Evolutionary conservation across 352 stramenopile genomes (phyloP), one percentile per base, ranked within the genome.

Genomic region (Phytophthora agathidicida): DNA sequence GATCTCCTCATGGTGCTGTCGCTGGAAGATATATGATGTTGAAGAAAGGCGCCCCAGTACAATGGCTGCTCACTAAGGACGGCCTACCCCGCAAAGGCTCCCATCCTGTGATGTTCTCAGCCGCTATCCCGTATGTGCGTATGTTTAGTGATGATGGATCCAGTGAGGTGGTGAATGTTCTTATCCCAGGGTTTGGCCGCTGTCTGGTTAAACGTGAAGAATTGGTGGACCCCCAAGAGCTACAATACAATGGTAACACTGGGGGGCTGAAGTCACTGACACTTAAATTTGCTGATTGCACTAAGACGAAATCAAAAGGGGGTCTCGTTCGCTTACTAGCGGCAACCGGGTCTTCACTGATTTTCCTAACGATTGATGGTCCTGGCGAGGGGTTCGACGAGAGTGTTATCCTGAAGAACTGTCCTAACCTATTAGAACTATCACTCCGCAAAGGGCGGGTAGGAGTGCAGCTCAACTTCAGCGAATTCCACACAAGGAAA

Each of bases 131-230:
- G 2, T 47, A 28, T 14, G 52, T 61, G 3, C 16, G 41, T 14
- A 53, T 23, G 6, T 50, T 63, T 20, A 57, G 30, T 28, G 36
- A 58, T 27, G 38, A 59, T 32, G 46, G 39, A 8, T 41, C 24
- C 16, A 58, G 31, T 36, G 37, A 52, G 3, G 30, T 33, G 26
- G 56, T 65, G 16, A 47, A 65, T 41, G 30, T 65, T 9, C 14
- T 65, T 16, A 42, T 65, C 16, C 45, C 37, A 47, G 56, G 56
- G 0, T 58, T 65, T 24, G 46, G 46, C 8, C 37, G 44, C 6
- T 63, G 54, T 30, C 27, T 43, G 8, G 43, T 49, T 5, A 23
- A 52, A 31, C 55, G 46, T n/a, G 23, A 1, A 19, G 31, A 57
- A 42, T 38, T 64, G 26, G 14, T 31, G 10, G 9, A 17, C 23